These are phyloP conservation scores for Ogataea dorogensis DNA, from an alignment of 805 yeast species.

Conservation along the genomic window DNA sequence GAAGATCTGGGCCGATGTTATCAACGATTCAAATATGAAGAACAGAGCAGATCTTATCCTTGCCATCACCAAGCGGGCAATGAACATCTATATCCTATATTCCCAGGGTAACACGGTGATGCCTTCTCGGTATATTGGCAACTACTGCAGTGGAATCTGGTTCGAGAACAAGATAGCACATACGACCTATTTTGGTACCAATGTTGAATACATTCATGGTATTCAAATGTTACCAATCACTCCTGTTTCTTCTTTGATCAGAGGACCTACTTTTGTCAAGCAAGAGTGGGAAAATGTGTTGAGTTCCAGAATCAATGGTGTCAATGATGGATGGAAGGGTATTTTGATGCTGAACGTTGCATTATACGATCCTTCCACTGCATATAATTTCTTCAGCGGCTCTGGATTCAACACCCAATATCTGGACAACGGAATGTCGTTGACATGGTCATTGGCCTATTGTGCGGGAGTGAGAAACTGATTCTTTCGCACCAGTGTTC, in stretches of 20 bases:
- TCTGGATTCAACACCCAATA: conserved; percentile 49
- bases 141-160: conserved; percentile 60
- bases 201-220: conserved; percentile 63
- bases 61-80: conserved; percentile 48
- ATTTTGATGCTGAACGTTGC: conserved; percentile 74
- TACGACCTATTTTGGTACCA: conserved; percentile 61
- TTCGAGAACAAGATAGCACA: conserved; percentile 68
- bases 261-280: conserved; percentile 53
- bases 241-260: conserved; percentile 60
- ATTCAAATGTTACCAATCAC: conserved; percentile 72
- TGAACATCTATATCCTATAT: conserved; percentile 52
- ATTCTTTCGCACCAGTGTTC: too few species aligned
- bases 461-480: conserved; percentile 47
- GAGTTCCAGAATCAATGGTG: conserved; percentile 42
- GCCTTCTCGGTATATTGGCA: conserved; percentile 47
- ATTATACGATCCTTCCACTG: conserved; percentile 60
- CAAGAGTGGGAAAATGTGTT: conserved; percentile 68
- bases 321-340: conserved; percentile 78
- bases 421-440: conserved; percentile 83
- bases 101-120: conserved; percentile 44
- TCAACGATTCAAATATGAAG: conserved; percentile 50
- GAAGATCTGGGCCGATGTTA: conserved; percentile 64
- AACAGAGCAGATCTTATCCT: conserved; percentile 56
- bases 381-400: conserved; percentile 63
- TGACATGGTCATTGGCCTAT: conserved; percentile 82